phyloP scores from a whole-genome alignment of 2,329 filamentous ascomycete species.

The Diaporthe velutina region DNA sequence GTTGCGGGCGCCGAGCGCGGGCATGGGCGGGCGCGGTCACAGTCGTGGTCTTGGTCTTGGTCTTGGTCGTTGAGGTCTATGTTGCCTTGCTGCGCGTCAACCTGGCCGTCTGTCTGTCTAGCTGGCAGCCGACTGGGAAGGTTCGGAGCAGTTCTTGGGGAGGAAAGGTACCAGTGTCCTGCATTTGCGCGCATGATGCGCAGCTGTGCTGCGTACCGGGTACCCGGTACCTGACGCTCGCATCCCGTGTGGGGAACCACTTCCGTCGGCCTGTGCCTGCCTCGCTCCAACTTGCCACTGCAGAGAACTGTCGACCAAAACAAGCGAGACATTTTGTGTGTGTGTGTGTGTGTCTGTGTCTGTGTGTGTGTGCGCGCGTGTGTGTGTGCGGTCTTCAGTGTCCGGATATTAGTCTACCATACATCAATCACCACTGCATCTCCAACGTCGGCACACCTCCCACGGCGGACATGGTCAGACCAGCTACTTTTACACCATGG shows the following conservation, averaged over 20 bases:
- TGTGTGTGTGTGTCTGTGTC: background rate
- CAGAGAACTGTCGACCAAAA: background rate
- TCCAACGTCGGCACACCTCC: constrained; percentile 4
- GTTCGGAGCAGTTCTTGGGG: background rate
- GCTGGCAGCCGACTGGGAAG: background rate
- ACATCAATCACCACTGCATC: constrained; percentile 6
- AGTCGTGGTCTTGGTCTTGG: background rate
- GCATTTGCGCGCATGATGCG: no score
- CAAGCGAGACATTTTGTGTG: background rate
- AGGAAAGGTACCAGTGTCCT: background rate
- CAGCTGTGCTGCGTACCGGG: background rate
- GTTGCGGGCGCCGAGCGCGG: background rate
- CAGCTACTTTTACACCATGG: background rate
- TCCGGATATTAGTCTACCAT: background rate
- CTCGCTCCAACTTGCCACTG: constrained; percentile 8
- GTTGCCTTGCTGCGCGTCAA: background rate
- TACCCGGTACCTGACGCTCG: background rate
- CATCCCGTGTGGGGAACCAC: constrained; percentile 28
- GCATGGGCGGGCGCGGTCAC: background rate
- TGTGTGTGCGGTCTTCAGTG: background rate
- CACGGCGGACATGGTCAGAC: constrained; percentile 5
- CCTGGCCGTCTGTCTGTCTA: no score
- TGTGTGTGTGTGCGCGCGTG: background rate
- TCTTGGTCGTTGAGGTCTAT: background rate
- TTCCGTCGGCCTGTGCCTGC: constrained; percentile 12